These are phyloP conservation scores for Codiaeum variegatum DNA, from an alignment of 441 rosid genomes.

Conservation along the genomic window DNA sequence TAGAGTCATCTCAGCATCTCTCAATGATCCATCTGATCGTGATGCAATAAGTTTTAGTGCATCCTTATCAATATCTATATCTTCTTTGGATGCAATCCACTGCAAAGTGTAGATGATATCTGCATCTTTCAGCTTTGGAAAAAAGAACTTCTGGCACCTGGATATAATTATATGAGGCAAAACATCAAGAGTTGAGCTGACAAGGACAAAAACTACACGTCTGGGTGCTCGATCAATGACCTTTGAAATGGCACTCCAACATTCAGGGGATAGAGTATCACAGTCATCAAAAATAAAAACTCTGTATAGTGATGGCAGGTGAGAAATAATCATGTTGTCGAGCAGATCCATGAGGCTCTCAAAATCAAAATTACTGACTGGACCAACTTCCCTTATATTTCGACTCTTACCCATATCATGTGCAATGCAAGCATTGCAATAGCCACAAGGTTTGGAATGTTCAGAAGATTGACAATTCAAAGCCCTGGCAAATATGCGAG, in stretches of 20 bases:
- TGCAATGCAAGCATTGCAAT: slow-evolving; percentile 69
- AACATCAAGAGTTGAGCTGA: slow-evolving; percentile 86
- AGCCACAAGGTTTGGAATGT: slow-evolving; percentile 79
- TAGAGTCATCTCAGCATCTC: slow-evolving; percentile 98
- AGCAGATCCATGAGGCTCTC: slow-evolving; percentile 65
- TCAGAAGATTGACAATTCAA: slow-evolving; percentile 84
- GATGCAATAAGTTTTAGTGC: slow-evolving; percentile 95
- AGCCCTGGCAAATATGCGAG: slow-evolving; percentile 88
- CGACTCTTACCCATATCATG: slow-evolving; percentile 73
- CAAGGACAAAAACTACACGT: slow-evolving; percentile 75
- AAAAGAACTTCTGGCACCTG: slow-evolving; percentile 96
- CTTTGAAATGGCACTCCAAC: slow-evolving; percentile 82
- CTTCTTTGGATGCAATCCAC: slow-evolving; percentile 83
- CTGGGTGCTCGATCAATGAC: slow-evolving; percentile 90
- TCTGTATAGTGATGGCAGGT: slow-evolving; percentile 53
- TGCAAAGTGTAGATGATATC: slow-evolving; percentile 78
- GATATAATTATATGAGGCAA: slow-evolving; percentile 92
- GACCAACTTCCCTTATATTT: slow-evolving; percentile 79
- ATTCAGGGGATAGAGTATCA: slow-evolving; percentile 68
- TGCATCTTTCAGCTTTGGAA: slow-evolving; percentile 90
- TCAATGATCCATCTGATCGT: slow-evolving; percentile 91
- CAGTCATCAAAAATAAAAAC: slow-evolving; percentile 91
- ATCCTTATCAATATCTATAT: slow-evolving; percentile 72
- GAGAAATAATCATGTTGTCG: slow-evolving; percentile 58
- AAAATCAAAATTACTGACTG: slow-evolving; percentile 74